These are phyloP conservation scores for Syzygium syzygioides DNA, from an alignment of 441 rosid genomes.

Conservation along the genomic window DNA sequence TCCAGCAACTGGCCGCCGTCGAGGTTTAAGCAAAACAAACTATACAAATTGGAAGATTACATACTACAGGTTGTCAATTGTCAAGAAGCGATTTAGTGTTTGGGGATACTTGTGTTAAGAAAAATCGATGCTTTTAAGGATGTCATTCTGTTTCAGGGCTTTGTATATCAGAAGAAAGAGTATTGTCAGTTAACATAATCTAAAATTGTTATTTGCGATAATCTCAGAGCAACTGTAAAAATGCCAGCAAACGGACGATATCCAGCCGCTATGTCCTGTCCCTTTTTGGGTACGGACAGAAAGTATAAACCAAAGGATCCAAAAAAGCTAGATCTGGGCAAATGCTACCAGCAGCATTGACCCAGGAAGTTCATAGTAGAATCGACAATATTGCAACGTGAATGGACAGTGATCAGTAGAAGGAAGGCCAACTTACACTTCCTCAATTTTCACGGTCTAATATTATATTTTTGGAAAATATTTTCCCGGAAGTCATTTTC, in stretches of 20 bases:
- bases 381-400: background rate
- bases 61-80: background rate
- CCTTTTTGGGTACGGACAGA: background rate
- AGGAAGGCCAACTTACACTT: background rate
- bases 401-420: background rate
- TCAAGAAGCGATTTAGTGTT: background rate
- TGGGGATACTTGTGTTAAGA: background rate
- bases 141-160: background rate
- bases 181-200: background rate
- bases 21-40: background rate
- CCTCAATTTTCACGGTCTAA: background rate
- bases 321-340: too few species aligned
- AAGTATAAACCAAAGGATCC: background rate
- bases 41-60: background rate
- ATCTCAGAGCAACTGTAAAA: background rate
- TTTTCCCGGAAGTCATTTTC: too few species aligned
- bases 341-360: background rate
- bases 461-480: too few species aligned
- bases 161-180: background rate
- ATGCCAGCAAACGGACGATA: background rate
- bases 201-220: background rate
- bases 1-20: constrained; percentile 24
- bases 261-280: background rate
- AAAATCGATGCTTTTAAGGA: background rate
- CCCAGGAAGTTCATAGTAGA: background rate